Evolutionary conservation across 768 basidiomycete genomes (phyloP), one percentile per base, ranked within the genome.

Genomic region (Lentinus tigrinus): DNA sequence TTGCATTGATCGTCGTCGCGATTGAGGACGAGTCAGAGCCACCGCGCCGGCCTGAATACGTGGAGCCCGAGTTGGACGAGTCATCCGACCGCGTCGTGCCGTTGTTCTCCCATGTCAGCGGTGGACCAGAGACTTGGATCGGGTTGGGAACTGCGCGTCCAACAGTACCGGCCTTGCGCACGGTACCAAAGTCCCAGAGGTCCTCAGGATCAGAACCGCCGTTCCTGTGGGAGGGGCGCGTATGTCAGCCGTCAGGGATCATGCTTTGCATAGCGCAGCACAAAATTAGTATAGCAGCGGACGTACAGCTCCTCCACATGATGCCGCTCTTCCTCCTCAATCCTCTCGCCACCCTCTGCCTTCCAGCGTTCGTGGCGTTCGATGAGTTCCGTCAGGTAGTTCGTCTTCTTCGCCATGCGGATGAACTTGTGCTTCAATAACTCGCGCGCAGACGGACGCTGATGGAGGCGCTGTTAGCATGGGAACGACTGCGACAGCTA

Each of bases 151-250:
- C 73, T 23, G 85, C 72, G 51, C 87, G 81, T n/a, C 91, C 91
- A 46, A 92, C 79, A 16, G 91, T 91, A 19, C 74, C 77, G 42
- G 83, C 83, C 66, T 94, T 88, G 56, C 92, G 89, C 46, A 98
- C 89, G 8, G 96, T 98, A 14, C 96, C 96, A 73, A 98, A 97
- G 70, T 98, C 96, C 96, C 96, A 98, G 34, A 98, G 75, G 62
- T 95, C 93, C 52, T 92, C 91, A 3, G 81, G 78, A 63, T 90
- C 88, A 37, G 78, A 80, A 54, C 77, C 77, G 13, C 75, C 70
- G 48, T 78, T 77, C 47, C 87, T 89, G 59, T n/a, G 52, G 63
- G 54, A 39, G 11, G 38, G 40, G 28, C 52, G 47, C 43, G 28
- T 39, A 54, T 54, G 57, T 9, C 23, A 44, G 49, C 56, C 54